Base-by-base conservation (phyloP, 768 basidiomycete species). In the Porphyrellus cyaneotinctus region DNA sequence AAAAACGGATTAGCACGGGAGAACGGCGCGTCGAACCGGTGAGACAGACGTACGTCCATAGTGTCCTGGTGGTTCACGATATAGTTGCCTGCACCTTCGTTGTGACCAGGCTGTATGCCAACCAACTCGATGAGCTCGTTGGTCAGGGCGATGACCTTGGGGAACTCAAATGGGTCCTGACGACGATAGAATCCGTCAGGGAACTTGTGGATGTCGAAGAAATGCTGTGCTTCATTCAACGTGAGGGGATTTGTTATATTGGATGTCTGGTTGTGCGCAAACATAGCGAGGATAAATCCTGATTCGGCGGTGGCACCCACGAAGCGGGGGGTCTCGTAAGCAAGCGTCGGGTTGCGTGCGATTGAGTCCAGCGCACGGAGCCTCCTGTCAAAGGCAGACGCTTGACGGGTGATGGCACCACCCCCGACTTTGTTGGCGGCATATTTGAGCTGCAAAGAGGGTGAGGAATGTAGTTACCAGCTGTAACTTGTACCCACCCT, bases 291-390 rank as follows among this genome's bases (percentile, higher is more conserved):
- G 26, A 64, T 38, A 1, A 60, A 65, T 0, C 46, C 50, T 1
- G 55, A 52, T 48, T 64, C 63, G 2, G 51, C 55, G 5, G 53
- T 54, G 11, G 52, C 61, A 4, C 60, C 53, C 1, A 56, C 32
- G 45, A 17, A 59, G 6, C 63, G 53, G 0, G 60, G 60, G 4
- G 51, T 57, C 1, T 56, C 51, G 14, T 62, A 63, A 32, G 17
- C 42, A 33, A 64, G 63, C 0, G 47, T 49, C 0, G 63, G 63
- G 45, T 64, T 64, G 39, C 37, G 43, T 10, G 64, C 64, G 31
- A 64, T 60, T 11, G 63, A 64, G 41, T 66, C 53, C n/a, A 56
- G 49, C 37, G 65, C 60, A 17, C 61, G 58, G 9, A 44, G 49
- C 1, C 17, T 23, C 35, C 57, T 63, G 47, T 65, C 53, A 20